Conservation (phyloP, 108 stramenopile species). For the Cyclostephanos invisitatus region DNA sequence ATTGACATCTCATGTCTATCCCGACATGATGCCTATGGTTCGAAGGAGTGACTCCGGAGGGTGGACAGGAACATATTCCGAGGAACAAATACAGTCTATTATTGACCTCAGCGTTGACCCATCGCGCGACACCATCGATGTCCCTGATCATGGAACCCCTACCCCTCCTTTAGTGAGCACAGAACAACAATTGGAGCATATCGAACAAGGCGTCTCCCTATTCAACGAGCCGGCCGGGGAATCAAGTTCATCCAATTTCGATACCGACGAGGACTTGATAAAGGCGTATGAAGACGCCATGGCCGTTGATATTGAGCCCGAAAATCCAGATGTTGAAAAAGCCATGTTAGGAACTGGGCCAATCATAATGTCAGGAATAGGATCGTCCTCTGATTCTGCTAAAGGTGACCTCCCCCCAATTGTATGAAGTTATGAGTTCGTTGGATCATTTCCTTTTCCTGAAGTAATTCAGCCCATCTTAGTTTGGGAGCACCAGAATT, state of each 20-base stretch:
- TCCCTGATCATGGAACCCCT: constrained; percentile 11
- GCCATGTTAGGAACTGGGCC: not conserved
- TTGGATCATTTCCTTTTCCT: not conserved
- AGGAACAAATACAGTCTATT: constrained; percentile 33
- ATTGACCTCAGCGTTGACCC: constrained; percentile 20
- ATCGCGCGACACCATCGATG: constrained; percentile 15
- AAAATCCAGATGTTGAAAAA: constrained; percentile 19
- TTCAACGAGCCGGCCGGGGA: constrained; percentile 24
- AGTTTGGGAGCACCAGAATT: not conserved
- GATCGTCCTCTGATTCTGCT: not conserved
- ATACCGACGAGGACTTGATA: constrained; percentile 41
- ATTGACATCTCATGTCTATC: not conserved
- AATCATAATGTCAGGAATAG: constrained; percentile 24
- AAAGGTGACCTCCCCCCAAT: not conserved
- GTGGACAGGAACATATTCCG: constrained; percentile 37
- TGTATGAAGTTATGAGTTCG: not conserved
- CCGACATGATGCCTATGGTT: constrained; percentile 26
- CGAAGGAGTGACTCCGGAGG: constrained; percentile 39
- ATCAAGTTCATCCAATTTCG: constrained; percentile 7
- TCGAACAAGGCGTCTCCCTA: constrained; percentile 19
- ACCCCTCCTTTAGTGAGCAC: not conserved
- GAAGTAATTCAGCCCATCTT: not conserved
- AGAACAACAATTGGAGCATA: constrained; percentile 31
- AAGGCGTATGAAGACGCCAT: constrained; percentile 49
- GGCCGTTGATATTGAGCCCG: constrained; percentile 35